phyloP scores from a whole-genome alignment of 2,329 filamentous ascomycete species.

The Cryphonectria radicalis region DNA sequence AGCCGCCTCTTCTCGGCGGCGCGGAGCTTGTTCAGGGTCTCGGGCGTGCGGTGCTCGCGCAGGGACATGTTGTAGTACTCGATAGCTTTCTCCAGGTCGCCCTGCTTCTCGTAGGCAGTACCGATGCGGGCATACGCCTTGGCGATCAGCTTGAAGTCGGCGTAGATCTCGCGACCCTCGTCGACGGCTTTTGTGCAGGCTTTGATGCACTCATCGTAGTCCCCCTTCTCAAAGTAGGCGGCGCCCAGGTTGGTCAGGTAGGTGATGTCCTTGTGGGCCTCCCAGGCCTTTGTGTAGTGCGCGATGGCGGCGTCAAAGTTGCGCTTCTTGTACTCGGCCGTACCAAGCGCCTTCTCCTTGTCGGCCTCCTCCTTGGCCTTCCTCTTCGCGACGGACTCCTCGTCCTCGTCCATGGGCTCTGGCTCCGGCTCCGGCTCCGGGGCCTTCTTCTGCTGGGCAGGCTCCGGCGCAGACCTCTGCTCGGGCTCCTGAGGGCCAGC shows the following conservation, averaged over 20 bases:
- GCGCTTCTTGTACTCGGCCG: conserved; percentile 97
- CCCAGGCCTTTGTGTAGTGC: conserved; percentile 96
- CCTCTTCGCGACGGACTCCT: conserved; percentile 81
- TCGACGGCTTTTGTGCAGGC: conserved; percentile 86
- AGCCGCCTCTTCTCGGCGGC: conserved; percentile 85
- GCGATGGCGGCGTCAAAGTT: conserved; percentile 93
- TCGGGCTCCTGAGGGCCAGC: conserved; percentile 61
- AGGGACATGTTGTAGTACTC: conserved; percentile 92
- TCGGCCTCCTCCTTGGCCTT: conserved; percentile 93
- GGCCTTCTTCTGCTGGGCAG: conserved; percentile 55
- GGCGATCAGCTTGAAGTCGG: conserved; percentile 97
- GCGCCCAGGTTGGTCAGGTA: conserved; percentile 97
- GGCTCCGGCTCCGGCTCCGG: conserved; percentile 60
- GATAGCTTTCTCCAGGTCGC: conserved; percentile 78
- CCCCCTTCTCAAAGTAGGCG: conserved; percentile 94
- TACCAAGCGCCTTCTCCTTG: conserved; percentile 91
- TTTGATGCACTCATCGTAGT: conserved; percentile 86
- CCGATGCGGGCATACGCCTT: conserved; percentile 98
- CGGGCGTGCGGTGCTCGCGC: conserved; percentile 94
- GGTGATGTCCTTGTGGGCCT: conserved; percentile 91
- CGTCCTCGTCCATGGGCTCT: conserved; percentile 72
- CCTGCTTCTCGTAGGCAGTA: conserved; percentile 88
- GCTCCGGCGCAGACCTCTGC: conserved; percentile 55
- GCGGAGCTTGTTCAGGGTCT: conserved; percentile 90
- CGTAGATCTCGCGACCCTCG: conserved; percentile 84